phyloP scores from a whole-genome alignment of 805 yeast genomes.

The Metschnikowia proteae region DNA sequence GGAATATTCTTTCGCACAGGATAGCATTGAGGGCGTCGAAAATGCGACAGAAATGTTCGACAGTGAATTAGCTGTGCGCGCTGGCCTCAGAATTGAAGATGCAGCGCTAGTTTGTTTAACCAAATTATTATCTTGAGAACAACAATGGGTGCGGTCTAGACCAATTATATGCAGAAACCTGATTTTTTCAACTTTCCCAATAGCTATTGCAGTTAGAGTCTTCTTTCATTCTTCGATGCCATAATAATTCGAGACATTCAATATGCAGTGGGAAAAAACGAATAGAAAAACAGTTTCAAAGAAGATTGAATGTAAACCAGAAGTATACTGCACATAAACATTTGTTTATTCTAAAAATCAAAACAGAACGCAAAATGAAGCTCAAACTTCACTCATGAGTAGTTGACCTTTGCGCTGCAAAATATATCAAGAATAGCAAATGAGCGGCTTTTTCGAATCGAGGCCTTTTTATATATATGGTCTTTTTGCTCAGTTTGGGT shows the following conservation, averaged over 20 bases:
- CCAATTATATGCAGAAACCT: not conserved
- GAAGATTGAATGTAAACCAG: no score
- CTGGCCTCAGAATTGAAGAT: conserved; percentile 65
- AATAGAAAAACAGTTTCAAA: no score
- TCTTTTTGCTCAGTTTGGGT: no score
- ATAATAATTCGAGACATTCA: no score
- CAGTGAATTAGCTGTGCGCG: conserved; percentile 50
- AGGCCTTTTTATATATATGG: no score
- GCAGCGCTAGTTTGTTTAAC: conserved; percentile 48
- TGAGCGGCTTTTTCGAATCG: no score
- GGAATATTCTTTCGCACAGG: conserved; percentile 48
- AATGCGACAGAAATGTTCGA: conserved; percentile 67
- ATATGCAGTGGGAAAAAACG: no score
- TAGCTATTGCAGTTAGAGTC: not conserved
- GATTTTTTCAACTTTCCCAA: not conserved
- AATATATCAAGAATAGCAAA: not conserved
- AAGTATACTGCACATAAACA: not conserved
- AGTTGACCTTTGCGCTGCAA: not conserved
- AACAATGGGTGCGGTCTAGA: not conserved
- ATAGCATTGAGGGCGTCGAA: conserved; percentile 51
- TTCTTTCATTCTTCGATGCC: not conserved
- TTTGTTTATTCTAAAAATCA: conserved; percentile 2
- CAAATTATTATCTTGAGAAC: not conserved
- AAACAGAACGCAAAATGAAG: conserved; percentile 1
- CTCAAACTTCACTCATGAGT: not conserved